Conservation (phyloP, 2,329 filamentous ascomycete genomes). For the Lecanicillium sp. region DNA sequence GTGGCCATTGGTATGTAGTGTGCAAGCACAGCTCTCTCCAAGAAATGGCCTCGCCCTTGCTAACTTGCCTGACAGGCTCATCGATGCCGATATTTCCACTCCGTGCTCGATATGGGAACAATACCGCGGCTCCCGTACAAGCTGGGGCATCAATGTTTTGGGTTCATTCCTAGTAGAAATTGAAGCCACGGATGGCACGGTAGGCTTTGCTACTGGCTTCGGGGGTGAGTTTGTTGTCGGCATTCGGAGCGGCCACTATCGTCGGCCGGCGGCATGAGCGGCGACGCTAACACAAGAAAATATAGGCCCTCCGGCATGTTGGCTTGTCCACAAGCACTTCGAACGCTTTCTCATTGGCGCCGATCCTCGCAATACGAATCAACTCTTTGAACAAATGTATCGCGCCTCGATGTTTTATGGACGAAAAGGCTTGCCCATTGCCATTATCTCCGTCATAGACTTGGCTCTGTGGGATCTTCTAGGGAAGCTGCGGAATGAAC, state of each 20-base stretch:
- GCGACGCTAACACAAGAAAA: not conserved
- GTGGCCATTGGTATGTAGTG: slow-evolving; percentile 53
- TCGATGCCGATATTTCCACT: slow-evolving; percentile 87
- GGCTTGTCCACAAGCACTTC: slow-evolving; percentile 90
- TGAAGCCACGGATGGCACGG: slow-evolving; percentile 82
- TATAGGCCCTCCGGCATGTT: slow-evolving; percentile 76
- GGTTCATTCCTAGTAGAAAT: slow-evolving; percentile 90
- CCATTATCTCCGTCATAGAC: slow-evolving; percentile 91
- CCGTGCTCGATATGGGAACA: slow-evolving; percentile 86
- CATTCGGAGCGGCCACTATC: no score
- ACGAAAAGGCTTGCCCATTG: slow-evolving; percentile 81
- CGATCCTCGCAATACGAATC: slow-evolving; percentile 84
- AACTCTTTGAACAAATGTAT: slow-evolving; percentile 96
- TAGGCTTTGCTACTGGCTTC: slow-evolving; percentile 90
- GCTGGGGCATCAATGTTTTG: slow-evolving; percentile 92
- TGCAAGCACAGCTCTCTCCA: no score
- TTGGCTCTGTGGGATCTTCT: slow-evolving; percentile 87
- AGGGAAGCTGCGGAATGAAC: slow-evolving; percentile 85
- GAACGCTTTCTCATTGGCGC: slow-evolving; percentile 83
- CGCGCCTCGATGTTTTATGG: slow-evolving; percentile 94
- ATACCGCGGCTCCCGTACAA: slow-evolving; percentile 80
- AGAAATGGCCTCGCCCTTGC: no score
- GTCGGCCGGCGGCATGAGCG: not conserved
- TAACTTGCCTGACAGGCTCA: slow-evolving; percentile 54
- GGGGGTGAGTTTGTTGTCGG: slow-evolving; percentile 47